A percentile compares a stretch with the other conserved stretches of the same genome.
phyloP scores from a whole-genome alignment of 352 stramenopile species.

The Pythium myriotylum region DNA sequence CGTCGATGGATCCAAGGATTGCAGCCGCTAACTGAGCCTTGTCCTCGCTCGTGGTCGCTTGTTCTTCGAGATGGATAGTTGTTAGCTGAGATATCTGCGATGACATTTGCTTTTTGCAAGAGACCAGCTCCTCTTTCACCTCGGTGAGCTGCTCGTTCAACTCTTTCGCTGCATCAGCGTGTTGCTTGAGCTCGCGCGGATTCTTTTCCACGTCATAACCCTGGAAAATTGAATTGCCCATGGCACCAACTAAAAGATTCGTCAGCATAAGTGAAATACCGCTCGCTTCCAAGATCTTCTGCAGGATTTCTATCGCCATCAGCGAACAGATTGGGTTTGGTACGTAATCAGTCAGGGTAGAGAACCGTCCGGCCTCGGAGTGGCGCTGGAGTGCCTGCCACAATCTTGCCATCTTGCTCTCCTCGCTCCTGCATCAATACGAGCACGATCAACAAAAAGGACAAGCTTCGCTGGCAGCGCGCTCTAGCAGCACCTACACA shows the following conservation, averaged over 20 bases:
- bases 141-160: slow-evolving; percentile 26
- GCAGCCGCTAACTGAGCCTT: slow-evolving; percentile 14
- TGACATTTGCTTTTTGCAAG: slow-evolving; percentile 2
- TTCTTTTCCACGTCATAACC: slow-evolving; percentile 44
- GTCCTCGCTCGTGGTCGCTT: slow-evolving; percentile 3
- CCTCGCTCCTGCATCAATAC: slow-evolving; percentile 26
- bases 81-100: slow-evolving; percentile 1
- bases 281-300: slow-evolving; percentile 36
- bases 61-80: slow-evolving; percentile 4
- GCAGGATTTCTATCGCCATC: slow-evolving; percentile 54
- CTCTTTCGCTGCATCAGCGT: slow-evolving; percentile 41
- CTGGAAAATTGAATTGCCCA: slow-evolving; percentile 67
- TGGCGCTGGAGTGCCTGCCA: slow-evolving; percentile 66
- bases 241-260: slow-evolving; percentile 49
- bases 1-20: slow-evolving; percentile 38
- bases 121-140: slow-evolving; percentile 4
- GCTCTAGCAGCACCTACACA: slow-evolving; percentile 12
- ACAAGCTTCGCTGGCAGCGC: neutral
- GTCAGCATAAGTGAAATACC: slow-evolving; percentile 42
- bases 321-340: slow-evolving; percentile 64
- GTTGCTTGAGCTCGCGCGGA: slow-evolving; percentile 42
- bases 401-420: slow-evolving; percentile 53
- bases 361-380: slow-evolving; percentile 56
- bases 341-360: slow-evolving; percentile 17
- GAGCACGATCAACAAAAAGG: neutral